Evolutionary conservation across 768 basidiomycete genomes (phyloP), one percentile per base, ranked within the genome.

Genomic region (Punctularia strigosozonata): DNA sequence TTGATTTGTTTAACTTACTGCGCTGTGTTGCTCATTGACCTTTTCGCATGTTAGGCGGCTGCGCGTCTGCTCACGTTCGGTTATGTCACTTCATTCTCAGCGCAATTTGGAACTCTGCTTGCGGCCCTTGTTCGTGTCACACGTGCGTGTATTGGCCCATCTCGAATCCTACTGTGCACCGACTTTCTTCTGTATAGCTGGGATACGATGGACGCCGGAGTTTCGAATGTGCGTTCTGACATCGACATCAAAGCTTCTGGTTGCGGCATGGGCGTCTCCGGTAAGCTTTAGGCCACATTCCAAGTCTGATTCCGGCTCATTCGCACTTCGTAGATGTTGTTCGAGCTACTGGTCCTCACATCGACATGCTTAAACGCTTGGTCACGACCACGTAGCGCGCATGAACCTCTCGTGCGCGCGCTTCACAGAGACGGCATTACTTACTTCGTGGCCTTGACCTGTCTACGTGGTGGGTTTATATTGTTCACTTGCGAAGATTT

Each of bases 391-490:
- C 55, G 57, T 5, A 38, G 45, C 4, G 44, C 50, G 14, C 37
- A 53, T 19, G 42, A 49, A 18, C 53, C 50, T 1, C 43, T 66
- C 14, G 43, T 46, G 24, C 44, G 48, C 21, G 50, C 56, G 4
- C 56, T 66, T 3, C 48, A 58, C 35, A 44, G 55, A 4, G 61
- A 64, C 44, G 61, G 64, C 13, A 47, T 62, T 12, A 25, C 47
- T 1, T 64, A 54, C 43, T 66, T 64, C 42, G 18, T 59, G 25
- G 63, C n/a, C n/a, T n/a, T n/a, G n/a, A n/a, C n/a, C n/a, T n/a
- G n/a, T n/a, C n/a, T 64, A 41, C 32, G 53, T 47, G n/a, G n/a
- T n/a, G 13, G 5, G 6, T n/a, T 41, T 2, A 5, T 24, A 13
- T 25, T 31, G 33, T 20, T 36, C n/a, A 14, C 23, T n/a, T 37